A percentile compares a stretch with the other conserved stretches of the same genome.
Evolutionary conservation across 2,329 filamentous ascomycete genomes (phyloP).

Genomic region (Xylaria sp.): DNA sequence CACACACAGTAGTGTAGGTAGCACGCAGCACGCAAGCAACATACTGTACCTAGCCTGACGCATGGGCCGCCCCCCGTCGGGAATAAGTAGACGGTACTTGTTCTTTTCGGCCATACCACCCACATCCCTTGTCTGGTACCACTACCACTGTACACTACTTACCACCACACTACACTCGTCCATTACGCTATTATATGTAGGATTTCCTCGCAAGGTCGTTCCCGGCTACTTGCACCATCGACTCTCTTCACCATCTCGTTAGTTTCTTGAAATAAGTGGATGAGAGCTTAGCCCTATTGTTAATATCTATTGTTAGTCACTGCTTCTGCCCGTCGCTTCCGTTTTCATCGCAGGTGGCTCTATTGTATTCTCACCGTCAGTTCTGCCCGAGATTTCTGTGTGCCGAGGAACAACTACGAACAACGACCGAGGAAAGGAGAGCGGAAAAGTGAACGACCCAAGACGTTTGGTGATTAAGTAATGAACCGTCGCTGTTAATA

Average conservation of each 20-base stretch:
- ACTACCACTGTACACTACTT: slow-evolving; percentile 9
- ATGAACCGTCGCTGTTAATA: not conserved
- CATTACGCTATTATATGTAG: slow-evolving; percentile 33
- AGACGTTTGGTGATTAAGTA: not conserved
- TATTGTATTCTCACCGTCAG: slow-evolving; percentile 4
- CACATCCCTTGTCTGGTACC: slow-evolving; percentile 18
- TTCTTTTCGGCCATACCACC: not conserved
- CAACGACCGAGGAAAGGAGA: slow-evolving; percentile 1
- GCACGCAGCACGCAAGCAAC: not conserved
- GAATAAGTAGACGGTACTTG: slow-evolving; percentile 32
- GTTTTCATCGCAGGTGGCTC: slow-evolving; percentile 3
- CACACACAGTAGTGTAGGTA: not conserved
- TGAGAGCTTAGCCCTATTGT: slow-evolving; percentile 13
- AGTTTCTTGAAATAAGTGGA: slow-evolving; percentile 12
- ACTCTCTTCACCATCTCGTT: slow-evolving; percentile 31
- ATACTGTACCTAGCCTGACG: slow-evolving; percentile 8
- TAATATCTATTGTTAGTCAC: slow-evolving; percentile 12
- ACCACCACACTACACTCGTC: not conserved
- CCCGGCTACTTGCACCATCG: slow-evolving; percentile 20
- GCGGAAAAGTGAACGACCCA: not conserved
- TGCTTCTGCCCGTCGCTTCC: not conserved
- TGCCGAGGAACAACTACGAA: slow-evolving; percentile 2
- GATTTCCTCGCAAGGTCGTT: slow-evolving; percentile 36
- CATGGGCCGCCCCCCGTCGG: slow-evolving; percentile 31
- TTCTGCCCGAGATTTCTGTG: not conserved